These are phyloP conservation scores for Wickerhamomyces silvicola DNA, from an alignment of 805 yeast genomes.

Conservation along the genomic window DNA sequence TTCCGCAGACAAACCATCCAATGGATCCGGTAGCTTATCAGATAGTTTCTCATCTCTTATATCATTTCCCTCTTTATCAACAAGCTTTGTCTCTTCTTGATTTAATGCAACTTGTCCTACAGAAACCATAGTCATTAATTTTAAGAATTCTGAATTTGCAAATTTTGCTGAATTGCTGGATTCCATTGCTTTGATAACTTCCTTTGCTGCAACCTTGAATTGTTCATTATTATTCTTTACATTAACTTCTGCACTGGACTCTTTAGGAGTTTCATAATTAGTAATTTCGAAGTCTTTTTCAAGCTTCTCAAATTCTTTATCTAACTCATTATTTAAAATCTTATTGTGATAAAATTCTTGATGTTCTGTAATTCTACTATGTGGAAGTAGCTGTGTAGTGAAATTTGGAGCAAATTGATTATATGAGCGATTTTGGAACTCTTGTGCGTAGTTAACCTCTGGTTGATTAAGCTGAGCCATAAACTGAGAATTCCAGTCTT, in stretches of 20 bases:
- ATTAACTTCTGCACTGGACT: not conserved
- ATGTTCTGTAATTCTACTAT: conserved; percentile 17
- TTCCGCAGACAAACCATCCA: conserved; percentile 16
- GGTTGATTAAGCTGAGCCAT: not conserved
- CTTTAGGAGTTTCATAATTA: conserved; percentile 4
- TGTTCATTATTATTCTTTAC: conserved; percentile 9
- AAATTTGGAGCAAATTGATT: conserved; percentile 2
- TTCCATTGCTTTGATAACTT: conserved; percentile 21
- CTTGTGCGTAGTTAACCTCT: not conserved
- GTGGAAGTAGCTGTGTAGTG: conserved; percentile 5
- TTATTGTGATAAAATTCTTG: conserved; percentile 13
- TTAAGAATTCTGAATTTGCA: conserved; percentile 20
- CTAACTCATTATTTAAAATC: conserved; percentile 11
- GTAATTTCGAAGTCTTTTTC: conserved; percentile 14
- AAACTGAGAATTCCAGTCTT: too few species aligned
- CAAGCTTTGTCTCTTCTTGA: conserved; percentile 18
- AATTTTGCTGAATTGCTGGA: conserved; percentile 14
- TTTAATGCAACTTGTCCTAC: conserved; percentile 19
- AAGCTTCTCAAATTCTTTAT: conserved; percentile 9
- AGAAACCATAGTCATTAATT: conserved; percentile 20
- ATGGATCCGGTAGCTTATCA: conserved; percentile 21
- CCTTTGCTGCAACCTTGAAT: conserved; percentile 21
- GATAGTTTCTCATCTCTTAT: conserved; percentile 12
- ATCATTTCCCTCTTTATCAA: conserved; percentile 20
- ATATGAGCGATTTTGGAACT: too few species aligned